Conservation (phyloP, 129 eudicot species). For the Deinandra increscens region DNA sequence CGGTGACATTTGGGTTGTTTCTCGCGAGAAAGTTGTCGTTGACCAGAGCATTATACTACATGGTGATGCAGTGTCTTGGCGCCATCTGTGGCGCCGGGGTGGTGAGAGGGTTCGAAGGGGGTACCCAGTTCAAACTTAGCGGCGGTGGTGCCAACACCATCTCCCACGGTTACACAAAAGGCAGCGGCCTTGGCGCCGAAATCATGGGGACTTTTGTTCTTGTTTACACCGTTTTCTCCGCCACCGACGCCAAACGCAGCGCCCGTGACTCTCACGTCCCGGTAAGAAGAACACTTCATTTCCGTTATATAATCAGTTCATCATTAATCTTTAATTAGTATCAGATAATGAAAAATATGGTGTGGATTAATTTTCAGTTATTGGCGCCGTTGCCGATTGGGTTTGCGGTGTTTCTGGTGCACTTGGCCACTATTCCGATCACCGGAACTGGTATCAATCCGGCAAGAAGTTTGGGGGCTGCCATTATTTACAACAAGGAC, state of each 20-base stretch:
- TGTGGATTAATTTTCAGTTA: slow-evolving; percentile 35
- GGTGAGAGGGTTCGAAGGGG: slow-evolving; percentile 58
- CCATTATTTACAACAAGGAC: slow-evolving; percentile 71
- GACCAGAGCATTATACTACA: slow-evolving; percentile 78
- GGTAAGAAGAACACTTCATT: not conserved
- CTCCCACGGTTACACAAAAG: slow-evolving; percentile 74
- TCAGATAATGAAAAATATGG: not conserved
- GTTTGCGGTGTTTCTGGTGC: slow-evolving; percentile 78
- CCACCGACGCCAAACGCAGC: slow-evolving; percentile 41
- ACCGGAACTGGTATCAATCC: slow-evolving; percentile 90
- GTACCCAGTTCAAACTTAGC: slow-evolving; percentile 32
- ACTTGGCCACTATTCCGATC: slow-evolving; percentile 77
- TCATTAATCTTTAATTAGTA: not conserved
- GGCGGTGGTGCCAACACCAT: slow-evolving; percentile 80
- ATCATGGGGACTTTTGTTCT: slow-evolving; percentile 79
- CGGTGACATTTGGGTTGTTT: slow-evolving; percentile 69
- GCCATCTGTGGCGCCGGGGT: slow-evolving; percentile 84
- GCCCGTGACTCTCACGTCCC: slow-evolving; percentile 45
- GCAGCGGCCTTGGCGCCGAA: slow-evolving; percentile 74
- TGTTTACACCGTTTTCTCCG: slow-evolving; percentile 68
- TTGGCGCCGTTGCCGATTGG: slow-evolving; percentile 87
- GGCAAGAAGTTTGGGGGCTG: slow-evolving; percentile 82
- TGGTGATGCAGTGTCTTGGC: slow-evolving; percentile 83
- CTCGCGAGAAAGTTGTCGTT: slow-evolving; percentile 75
- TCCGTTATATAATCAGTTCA: not conserved